Evolutionary conservation across 2,329 filamentous ascomycete genomes (phyloP).

Genomic region (Fonsecaea monophora): DNA sequence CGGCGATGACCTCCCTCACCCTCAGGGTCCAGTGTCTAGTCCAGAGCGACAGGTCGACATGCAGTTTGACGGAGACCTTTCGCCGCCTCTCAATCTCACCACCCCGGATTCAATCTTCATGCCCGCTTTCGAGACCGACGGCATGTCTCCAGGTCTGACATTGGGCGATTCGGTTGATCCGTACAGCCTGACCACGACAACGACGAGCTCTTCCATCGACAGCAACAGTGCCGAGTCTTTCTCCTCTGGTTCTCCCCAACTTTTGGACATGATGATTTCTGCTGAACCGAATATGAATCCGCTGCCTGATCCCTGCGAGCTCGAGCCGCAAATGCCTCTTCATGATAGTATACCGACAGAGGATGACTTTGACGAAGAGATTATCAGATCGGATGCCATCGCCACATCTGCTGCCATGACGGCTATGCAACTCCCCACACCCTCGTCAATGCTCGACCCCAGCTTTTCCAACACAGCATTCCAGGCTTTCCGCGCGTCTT

Average conservation of each 20-base stretch:
- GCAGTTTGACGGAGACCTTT: background rate
- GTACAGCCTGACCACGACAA: slow-evolving; percentile 46
- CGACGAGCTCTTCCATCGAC: slow-evolving; percentile 38
- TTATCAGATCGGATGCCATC: slow-evolving; percentile 49
- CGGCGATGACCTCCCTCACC: slow-evolving; percentile 4
- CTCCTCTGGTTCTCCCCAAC: slow-evolving; percentile 55
- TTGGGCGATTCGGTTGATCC: slow-evolving; percentile 39
- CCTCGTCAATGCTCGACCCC: slow-evolving; percentile 11
- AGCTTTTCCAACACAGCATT: slow-evolving; percentile 14
- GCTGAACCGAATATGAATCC: slow-evolving; percentile 54
- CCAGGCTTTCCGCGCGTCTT: slow-evolving; percentile 39
- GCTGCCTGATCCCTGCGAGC: slow-evolving; percentile 46
- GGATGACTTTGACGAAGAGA: slow-evolving; percentile 65
- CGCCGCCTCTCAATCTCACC: slow-evolving; percentile 17
- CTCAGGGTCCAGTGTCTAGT: slow-evolving; percentile 10
- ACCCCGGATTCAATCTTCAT: slow-evolving; percentile 29
- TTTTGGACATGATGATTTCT: slow-evolving; percentile 57
- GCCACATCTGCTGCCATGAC: slow-evolving; percentile 24
- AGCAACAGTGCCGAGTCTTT: slow-evolving; percentile 45
- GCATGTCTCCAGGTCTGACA: slow-evolving; percentile 24
- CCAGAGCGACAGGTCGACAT: slow-evolving; percentile 12
- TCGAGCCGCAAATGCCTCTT: slow-evolving; percentile 42
- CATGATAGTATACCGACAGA: slow-evolving; percentile 44
- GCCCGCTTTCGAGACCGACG: slow-evolving; percentile 28
- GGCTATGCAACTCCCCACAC: slow-evolving; percentile 14